A percentile compares a stretch with the other conserved stretches of the same genome.
Conservation (phyloP, 202 grass and related monocot species). For the Eragrostis tef region DNA sequence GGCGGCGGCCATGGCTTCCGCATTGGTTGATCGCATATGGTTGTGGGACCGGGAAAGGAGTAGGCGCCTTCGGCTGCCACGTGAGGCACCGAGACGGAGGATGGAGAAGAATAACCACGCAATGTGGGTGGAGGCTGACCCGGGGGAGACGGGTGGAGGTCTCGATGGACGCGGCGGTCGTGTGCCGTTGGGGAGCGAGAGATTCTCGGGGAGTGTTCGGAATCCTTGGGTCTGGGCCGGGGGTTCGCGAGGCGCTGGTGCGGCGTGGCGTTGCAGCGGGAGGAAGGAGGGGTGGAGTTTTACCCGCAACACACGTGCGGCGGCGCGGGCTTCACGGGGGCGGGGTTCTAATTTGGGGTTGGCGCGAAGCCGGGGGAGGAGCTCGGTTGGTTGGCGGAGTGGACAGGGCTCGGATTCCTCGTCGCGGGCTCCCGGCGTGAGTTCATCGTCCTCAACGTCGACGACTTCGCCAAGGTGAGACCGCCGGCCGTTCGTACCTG, state of each 20-base stretch:
- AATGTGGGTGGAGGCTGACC: background rate
- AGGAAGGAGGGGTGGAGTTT: conserved; percentile 21
- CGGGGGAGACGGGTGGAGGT: background rate
- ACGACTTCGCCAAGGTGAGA: conserved; percentile 41
- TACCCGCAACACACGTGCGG: background rate
- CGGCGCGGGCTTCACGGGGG: conserved; percentile 33
- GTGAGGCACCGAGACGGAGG: background rate
- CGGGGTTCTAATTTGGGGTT: conserved; percentile 36
- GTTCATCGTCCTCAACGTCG: conserved; percentile 48
- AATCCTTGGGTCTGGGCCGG: background rate
- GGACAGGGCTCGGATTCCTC: conserved; percentile 40
- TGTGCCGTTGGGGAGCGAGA: background rate
- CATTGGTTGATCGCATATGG: background rate
- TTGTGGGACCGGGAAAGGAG: background rate
- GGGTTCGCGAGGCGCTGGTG: background rate
- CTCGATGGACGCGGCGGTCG: background rate
- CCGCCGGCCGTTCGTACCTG: too few species aligned
- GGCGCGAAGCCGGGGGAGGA: conserved; percentile 23
- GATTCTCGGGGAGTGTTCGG: background rate
- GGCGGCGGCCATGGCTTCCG: background rate
- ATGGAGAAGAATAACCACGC: background rate
- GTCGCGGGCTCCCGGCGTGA: conserved; percentile 45
- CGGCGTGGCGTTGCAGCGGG: background rate
- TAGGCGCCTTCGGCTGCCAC: background rate
- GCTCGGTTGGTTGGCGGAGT: conserved; percentile 29